phyloP scores from a whole-genome alignment of 148 eudicot genomes.

The Oxyria digyna region DNA sequence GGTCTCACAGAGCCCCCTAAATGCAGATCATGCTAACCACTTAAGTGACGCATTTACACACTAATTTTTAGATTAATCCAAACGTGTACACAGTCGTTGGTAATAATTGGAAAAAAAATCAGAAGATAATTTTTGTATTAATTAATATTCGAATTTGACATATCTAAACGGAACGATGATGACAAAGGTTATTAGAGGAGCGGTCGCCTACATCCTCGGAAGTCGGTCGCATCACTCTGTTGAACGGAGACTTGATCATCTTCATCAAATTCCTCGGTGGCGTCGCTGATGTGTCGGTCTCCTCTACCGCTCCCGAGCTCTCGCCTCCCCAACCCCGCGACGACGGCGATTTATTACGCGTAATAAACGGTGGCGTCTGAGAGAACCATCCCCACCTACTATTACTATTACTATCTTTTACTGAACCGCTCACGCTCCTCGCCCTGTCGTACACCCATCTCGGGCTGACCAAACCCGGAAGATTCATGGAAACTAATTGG shows the following conservation, averaged over 20 bases:
- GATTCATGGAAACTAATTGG: not conserved
- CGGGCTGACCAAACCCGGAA: conserved; percentile 7
- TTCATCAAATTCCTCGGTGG: not conserved
- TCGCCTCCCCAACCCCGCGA: not conserved
- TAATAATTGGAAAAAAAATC: too few relatives aligned
- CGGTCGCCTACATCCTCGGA: not conserved
- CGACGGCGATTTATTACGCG: too few relatives aligned
- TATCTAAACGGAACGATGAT: not conserved
- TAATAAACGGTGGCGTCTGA: conserved; percentile 2
- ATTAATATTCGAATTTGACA: too few relatives aligned
- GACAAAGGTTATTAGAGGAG: not conserved
- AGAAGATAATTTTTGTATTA: too few relatives aligned
- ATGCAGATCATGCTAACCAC: too few relatives aligned
- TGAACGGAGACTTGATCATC: not conserved
- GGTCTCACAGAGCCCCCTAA: too few relatives aligned
- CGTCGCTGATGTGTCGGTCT: not conserved
- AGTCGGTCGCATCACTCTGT: conserved; percentile 5
- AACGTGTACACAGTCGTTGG: too few relatives aligned
- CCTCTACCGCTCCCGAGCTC: not conserved
- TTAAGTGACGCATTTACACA: too few relatives aligned
- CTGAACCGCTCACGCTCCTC: not conserved
- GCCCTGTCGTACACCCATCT: not conserved
- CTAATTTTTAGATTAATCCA: too few relatives aligned
- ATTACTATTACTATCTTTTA: not conserved
- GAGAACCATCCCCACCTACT: conserved; percentile 6